A percentile compares a stretch with the other conserved stretches of the same genome.
These are phyloP conservation scores for Grifola frondosa DNA, from an alignment of 1,284 basidiomycete genomes.

Conservation along the genomic window DNA sequence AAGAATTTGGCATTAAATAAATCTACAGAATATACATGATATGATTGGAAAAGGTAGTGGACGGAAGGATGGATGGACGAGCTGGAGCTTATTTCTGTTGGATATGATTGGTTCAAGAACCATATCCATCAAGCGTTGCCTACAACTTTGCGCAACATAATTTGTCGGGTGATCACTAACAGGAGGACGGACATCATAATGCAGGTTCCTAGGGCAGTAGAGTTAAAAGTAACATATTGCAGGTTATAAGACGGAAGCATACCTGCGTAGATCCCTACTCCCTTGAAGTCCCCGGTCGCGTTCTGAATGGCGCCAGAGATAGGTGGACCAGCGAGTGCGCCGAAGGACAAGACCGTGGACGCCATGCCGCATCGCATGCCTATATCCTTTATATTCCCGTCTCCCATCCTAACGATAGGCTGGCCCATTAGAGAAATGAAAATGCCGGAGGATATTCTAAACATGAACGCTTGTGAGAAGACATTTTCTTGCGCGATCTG, in stretches of 20 bases:
- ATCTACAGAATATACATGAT: too few relatives aligned
- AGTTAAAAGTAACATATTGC: too few relatives aligned
- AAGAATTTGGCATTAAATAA: too few relatives aligned
- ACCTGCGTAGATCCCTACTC: conserved; percentile 61
- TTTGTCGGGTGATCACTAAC: conserved; percentile 6
- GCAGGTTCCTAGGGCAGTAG: conserved; percentile 4
- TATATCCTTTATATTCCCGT: conserved; percentile 54
- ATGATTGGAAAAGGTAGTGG: too few relatives aligned
- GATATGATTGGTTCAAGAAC: too few relatives aligned
- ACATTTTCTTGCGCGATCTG: not conserved
- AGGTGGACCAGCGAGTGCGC: conserved; percentile 49
- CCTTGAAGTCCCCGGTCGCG: conserved; percentile 41
- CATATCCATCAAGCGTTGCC: conserved; percentile 7
- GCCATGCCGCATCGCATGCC: conserved; percentile 56
- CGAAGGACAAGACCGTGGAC: conserved; percentile 45
- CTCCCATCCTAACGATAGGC: conserved; percentile 60
- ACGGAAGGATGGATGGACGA: too few relatives aligned
- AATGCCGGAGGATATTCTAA: conserved; percentile 54
- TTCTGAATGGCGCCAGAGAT: conserved; percentile 53
- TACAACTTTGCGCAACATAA: conserved; percentile 5
- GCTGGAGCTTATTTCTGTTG: too few relatives aligned
- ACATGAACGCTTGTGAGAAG: not conserved
- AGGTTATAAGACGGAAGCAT: not conserved
- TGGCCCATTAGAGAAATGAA: conserved; percentile 53
- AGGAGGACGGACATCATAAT: conserved; percentile 11